These are phyloP conservation scores for Solanum boliviense DNA, from an alignment of 257 asterid species.

Conservation along the genomic window DNA sequence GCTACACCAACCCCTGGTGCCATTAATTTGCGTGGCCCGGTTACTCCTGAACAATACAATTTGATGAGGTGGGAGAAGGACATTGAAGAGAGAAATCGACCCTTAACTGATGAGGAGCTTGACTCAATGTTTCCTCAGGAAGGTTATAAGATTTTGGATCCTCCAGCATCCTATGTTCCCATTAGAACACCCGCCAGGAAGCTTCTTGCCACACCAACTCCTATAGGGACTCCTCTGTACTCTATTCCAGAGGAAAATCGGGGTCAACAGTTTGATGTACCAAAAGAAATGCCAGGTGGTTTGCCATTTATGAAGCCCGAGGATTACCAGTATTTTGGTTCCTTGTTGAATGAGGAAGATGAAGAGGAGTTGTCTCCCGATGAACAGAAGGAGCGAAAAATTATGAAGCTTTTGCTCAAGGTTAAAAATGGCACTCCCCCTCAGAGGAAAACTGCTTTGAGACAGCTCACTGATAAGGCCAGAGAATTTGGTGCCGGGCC, in stretches of 20 bases:
- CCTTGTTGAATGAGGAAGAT: conserved; percentile 59
- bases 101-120: conserved; percentile 81
- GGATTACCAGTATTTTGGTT: conserved; percentile 74
- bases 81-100: conserved; percentile 79
- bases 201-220: conserved; percentile 90
- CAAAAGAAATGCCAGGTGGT: conserved; percentile 81
- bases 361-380: conserved; percentile 78
- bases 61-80: conserved; percentile 87
- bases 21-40: conserved; percentile 51
- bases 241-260: conserved; percentile 72
- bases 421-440: conserved; percentile 95
- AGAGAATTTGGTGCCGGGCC: conserved; percentile 95
- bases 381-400: conserved; percentile 82
- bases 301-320: conserved; percentile 86
- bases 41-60: conserved; percentile 90
- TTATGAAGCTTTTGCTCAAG: conserved; percentile 81
- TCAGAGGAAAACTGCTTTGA: conserved; percentile 87
- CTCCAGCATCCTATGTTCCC: conserved; percentile 80
- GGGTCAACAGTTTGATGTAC: conserved; percentile 81
- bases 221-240: conserved; percentile 65
- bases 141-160: conserved; percentile 78
- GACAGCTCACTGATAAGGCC: conserved; percentile 92
- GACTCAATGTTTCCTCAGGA: conserved; percentile 82
- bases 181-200: conserved; percentile 89
- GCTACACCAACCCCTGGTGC: conserved; percentile 90